These are phyloP conservation scores for Blastobotrys serpentis DNA, from an alignment of 1,139 yeast species.

Conservation along the genomic window DNA sequence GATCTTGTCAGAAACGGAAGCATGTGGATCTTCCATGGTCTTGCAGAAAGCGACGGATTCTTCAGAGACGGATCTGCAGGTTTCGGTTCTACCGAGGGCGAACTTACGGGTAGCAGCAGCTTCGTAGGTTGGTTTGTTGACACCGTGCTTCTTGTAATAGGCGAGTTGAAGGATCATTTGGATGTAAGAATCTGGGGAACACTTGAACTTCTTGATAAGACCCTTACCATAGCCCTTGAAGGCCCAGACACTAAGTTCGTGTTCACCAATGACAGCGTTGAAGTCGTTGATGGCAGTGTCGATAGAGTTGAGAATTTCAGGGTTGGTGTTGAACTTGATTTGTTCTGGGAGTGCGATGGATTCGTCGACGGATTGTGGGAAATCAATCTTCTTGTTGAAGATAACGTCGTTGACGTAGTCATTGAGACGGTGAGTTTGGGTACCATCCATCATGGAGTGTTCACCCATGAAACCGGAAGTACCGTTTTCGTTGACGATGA, in stretches of 20 bases:
- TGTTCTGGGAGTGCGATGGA: slow-evolving; percentile 40
- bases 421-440: slow-evolving; percentile 88
- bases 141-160: slow-evolving; percentile 79
- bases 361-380: slow-evolving; percentile 34
- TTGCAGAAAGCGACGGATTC: slow-evolving; percentile 73
- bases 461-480: slow-evolving; percentile 92
- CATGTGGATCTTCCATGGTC: slow-evolving; percentile 65
- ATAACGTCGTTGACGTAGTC: slow-evolving; percentile 67
- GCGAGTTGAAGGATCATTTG: slow-evolving; percentile 81
- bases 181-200: slow-evolving; percentile 76
- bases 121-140: slow-evolving; percentile 88
- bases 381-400: slow-evolving; percentile 46
- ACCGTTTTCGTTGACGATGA: slow-evolving; percentile 78
- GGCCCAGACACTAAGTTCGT: slow-evolving; percentile 45
- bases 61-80: slow-evolving; percentile 82
- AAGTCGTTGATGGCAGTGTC: slow-evolving; percentile 56
- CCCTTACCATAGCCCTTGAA: slow-evolving; percentile 52
- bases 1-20: slow-evolving; percentile 59
- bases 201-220: slow-evolving; percentile 70
- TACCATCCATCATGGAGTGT: slow-evolving; percentile 98
- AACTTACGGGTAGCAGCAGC: slow-evolving; percentile 91
- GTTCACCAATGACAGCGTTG: slow-evolving; percentile 44
- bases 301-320: slow-evolving; percentile 54
- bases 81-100: slow-evolving; percentile 93
- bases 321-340: slow-evolving; percentile 46